Evolutionary conservation across 768 basidiomycete genomes (phyloP).

Genomic region (Paxillus involutus): DNA sequence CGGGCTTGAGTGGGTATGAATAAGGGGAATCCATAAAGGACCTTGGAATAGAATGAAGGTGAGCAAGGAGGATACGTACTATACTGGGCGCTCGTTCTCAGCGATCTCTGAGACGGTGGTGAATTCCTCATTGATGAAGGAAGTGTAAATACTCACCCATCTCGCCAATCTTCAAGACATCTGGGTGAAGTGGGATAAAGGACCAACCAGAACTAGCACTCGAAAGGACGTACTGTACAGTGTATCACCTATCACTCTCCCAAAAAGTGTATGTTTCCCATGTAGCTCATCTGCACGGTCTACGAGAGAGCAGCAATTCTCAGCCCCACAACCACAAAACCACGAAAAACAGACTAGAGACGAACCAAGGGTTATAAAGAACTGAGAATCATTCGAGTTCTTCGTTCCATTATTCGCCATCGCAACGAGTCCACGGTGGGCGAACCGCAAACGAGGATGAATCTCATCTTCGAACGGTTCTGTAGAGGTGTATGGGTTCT

Average conservation of each 20-base stretch:
- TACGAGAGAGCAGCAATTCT: slow-evolving; percentile 25
- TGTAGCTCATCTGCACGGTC: slow-evolving; percentile 92
- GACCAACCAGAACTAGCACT: not conserved
- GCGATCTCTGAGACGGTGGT: slow-evolving; percentile 55
- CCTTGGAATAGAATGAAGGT: not conserved
- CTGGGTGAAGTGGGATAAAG: slow-evolving; percentile 36
- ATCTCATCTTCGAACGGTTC: slow-evolving; percentile 95
- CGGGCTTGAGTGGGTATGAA: slow-evolving; percentile 1
- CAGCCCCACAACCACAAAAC: not conserved
- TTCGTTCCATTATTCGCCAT: slow-evolving; percentile 92
- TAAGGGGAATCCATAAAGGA: not conserved
- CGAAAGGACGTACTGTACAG: slow-evolving; percentile 68
- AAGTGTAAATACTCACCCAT: slow-evolving; percentile 55
- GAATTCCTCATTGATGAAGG: not conserved
- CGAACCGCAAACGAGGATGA: slow-evolving; percentile 85
- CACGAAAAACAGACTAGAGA: not conserved
- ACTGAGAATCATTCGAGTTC: slow-evolving; percentile 92
- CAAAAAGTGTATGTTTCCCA: slow-evolving; percentile 93
- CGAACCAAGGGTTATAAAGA: slow-evolving; percentile 88
- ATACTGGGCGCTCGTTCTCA: slow-evolving; percentile 73
- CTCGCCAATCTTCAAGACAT: slow-evolving; percentile 89
- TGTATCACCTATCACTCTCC: slow-evolving; percentile 85
- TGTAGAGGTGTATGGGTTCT: slow-evolving; percentile 22
- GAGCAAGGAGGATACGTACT: slow-evolving; percentile 46
- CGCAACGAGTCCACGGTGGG: slow-evolving; percentile 87